Evolutionary conservation across 2,329 filamentous ascomycete species (phyloP).

Genomic region (Diaporthe batatas): DNA sequence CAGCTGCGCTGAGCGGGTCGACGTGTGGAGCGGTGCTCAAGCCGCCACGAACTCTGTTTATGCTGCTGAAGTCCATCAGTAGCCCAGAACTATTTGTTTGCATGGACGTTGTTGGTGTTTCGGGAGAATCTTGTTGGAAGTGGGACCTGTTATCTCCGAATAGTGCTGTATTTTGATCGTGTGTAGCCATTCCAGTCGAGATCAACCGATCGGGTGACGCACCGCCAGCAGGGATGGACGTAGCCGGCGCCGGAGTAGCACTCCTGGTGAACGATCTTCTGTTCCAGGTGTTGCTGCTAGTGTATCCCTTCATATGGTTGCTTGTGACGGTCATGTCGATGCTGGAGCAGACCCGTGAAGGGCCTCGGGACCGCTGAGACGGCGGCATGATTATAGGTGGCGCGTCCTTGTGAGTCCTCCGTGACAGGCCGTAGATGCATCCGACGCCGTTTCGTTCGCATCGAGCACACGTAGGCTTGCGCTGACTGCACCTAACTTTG

Average conservation of each 20-base stretch:
- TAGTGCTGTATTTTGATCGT: constrained; percentile 6
- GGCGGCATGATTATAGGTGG: constrained; percentile 30
- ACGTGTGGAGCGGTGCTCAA: background rate
- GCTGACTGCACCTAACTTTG: constrained; percentile 36
- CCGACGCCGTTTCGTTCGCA: constrained; percentile 17
- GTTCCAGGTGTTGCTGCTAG: background rate
- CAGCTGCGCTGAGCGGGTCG: constrained; percentile 19
- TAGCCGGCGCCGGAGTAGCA: background rate
- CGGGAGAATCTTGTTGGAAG: background rate
- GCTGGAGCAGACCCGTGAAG: background rate
- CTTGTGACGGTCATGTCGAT: background rate
- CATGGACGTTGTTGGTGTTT: background rate
- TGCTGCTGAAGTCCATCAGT: constrained; percentile 11
- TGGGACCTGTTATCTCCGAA: constrained; percentile 27
- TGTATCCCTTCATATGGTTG: background rate
- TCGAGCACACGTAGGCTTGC: constrained; percentile 22
- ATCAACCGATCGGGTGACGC: background rate
- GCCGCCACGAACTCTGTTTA: background rate
- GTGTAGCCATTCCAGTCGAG: background rate
- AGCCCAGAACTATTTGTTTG: background rate
- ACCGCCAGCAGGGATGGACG: background rate
- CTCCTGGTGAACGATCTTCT: background rate
- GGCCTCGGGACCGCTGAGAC: constrained; percentile 12
- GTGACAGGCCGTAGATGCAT: constrained; percentile 29
- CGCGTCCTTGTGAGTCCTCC: constrained; percentile 28